phyloP scores from a whole-genome alignment of 1,284 basidiomycete genomes.

The Xerocomus amazonicus region DNA sequence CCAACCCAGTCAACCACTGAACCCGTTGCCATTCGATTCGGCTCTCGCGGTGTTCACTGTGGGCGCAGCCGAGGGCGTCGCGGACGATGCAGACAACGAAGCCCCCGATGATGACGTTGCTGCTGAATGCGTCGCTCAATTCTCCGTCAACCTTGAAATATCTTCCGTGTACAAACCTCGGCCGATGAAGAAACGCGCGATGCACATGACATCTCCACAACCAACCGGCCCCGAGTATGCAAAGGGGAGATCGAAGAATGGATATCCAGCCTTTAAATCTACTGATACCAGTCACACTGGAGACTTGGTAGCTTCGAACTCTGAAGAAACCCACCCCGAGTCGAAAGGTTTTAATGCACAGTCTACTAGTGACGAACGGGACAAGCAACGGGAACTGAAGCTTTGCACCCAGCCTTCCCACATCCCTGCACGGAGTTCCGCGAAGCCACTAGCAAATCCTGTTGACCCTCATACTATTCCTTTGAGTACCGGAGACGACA shows the following conservation, averaged over 20 bases:
- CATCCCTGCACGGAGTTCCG: conserved; percentile 9
- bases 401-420: conserved; percentile 29
- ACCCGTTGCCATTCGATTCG: conserved; percentile 12
- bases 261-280: conserved; percentile 6
- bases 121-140: conserved; percentile 16
- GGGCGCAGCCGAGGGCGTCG: conserved; percentile 43
- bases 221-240: background rate
- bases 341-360: conserved; percentile 34
- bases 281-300: background rate
- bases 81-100: conserved; percentile 15
- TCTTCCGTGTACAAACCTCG: conserved; percentile 68
- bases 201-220: conserved; percentile 16
- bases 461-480: conserved; percentile 12
- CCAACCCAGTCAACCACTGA: background rate
- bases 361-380: conserved; percentile 46
- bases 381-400: conserved; percentile 44
- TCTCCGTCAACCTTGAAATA: conserved; percentile 60
- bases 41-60: conserved; percentile 44
- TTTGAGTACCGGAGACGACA: conserved; percentile 8
- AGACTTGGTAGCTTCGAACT: background rate
- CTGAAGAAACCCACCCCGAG: background rate
- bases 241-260: conserved; percentile 15
- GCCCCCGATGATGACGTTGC: conserved; percentile 15
- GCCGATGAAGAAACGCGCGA: conserved; percentile 47
- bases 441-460: conserved; percentile 9